A percentile compares a stretch with the other conserved stretches of the same genome.
phyloP scores from a whole-genome alignment of 2,329 filamentous ascomycete genomes.

The Didymella pinodella region DNA sequence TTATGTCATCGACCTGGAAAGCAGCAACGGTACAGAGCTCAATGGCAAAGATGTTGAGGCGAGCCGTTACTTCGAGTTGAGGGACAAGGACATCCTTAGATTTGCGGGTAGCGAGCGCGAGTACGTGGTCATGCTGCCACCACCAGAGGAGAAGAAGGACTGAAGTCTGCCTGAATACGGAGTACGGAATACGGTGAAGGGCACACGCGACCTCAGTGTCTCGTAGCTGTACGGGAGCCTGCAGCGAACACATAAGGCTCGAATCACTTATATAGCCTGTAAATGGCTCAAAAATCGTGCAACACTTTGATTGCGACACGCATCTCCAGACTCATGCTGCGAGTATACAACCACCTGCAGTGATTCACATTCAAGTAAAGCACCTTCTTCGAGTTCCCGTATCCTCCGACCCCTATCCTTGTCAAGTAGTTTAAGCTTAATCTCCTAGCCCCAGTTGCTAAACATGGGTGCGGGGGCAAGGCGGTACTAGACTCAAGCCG shows the following conservation, averaged over 20 bases:
- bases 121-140: slow-evolving; percentile 89
- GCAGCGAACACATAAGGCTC: slow-evolving; percentile 1
- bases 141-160: slow-evolving; percentile 33
- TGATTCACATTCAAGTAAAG: background rate
- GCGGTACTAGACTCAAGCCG: slow-evolving; percentile 2
- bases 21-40: slow-evolving; percentile 85
- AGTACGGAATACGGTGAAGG: no score
- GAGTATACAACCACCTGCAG: background rate
- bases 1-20: slow-evolving; percentile 93
- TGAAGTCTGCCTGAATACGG: background rate
- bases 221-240: background rate
- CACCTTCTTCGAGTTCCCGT: background rate
- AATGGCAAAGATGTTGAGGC: slow-evolving; percentile 78
- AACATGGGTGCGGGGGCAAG: slow-evolving; percentile 26
- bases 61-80: slow-evolving; percentile 83
- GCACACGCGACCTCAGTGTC: background rate
- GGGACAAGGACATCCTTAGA: slow-evolving; percentile 85
- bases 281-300: background rate
- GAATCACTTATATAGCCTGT: background rate
- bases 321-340: background rate
- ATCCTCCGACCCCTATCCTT: slow-evolving; percentile 7
- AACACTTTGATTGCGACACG: background rate
- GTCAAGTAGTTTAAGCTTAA: slow-evolving; percentile 26
- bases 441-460: slow-evolving; percentile 21
- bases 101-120: slow-evolving; percentile 90